Evolutionary conservation across 2,329 filamentous ascomycete species (phyloP), one percentile per base, ranked within the genome.

Genomic region (Fusarium penzigii): DNA sequence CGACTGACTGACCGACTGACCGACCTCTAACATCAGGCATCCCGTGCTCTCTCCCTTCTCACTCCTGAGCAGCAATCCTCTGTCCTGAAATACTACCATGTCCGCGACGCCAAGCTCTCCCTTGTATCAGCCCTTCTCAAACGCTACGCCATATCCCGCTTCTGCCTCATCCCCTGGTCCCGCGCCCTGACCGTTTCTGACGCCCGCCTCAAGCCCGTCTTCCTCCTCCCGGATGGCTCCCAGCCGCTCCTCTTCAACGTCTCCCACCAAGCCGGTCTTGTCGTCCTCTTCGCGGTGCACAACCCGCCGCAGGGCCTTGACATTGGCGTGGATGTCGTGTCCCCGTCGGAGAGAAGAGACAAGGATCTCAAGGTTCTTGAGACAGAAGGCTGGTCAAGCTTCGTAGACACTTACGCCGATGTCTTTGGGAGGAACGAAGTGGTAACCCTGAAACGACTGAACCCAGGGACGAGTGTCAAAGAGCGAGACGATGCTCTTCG

Each of bases 321-420:
- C 42, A 78, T 91, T 0, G 89, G 89, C 42, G 81, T 88, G 3
- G 89, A 93, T 68, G 77, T 93, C n/a, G 88, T 92, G 4, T 90
- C 87, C 67, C 84, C 87, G 2, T 78, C 80, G 49, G 89, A 93
- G 75, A 79, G 89, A 29, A 79, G 84, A 48, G 75, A 74, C n/a
- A 81, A 80, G 17, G 84, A 89, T 70, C 77, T 78, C 38, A 67
- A 73, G n/a, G 77, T 82, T 44, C 77, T 91, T 46, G 65, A 66
- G 3, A 67, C 70, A 20, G 78, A 83, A 10, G 87, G 88, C 10
- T 90, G 89, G 76, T 70, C 78, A 12, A 73, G 71, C 42, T 92
- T 86, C 72, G 82, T 92, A 13, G 86, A 88, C 67, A 83, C 89
- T 64, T 88, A 91, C 70, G 78, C 80, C 9, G 86, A 88, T 46